These are phyloP conservation scores for Byssochlamys sp. DNA, from an alignment of 2,329 filamentous ascomycete genomes.

Conservation along the genomic window DNA sequence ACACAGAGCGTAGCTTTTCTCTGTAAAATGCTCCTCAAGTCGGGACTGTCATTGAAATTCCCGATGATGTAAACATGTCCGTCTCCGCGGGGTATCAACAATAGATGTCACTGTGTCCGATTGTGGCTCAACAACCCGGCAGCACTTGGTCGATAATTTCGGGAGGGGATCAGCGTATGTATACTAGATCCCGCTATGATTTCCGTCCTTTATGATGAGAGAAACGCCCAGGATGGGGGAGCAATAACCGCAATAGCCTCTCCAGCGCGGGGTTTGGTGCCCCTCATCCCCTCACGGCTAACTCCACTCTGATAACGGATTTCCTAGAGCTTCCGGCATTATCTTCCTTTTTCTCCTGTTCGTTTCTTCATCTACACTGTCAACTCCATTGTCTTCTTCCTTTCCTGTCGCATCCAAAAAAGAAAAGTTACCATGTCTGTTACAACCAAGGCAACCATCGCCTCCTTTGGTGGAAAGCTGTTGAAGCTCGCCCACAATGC, in stretches of 20 bases:
- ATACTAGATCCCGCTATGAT: background rate
- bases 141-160: background rate
- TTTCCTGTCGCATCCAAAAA: background rate
- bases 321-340: background rate
- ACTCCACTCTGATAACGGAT: background rate
- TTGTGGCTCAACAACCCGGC: background rate
- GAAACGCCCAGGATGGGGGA: background rate
- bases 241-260: background rate
- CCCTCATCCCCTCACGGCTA: constrained; percentile 2
- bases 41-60: background rate
- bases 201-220: background rate
- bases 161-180: background rate
- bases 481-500: constrained; percentile 87
- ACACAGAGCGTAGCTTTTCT: background rate
- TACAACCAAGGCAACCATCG: constrained; percentile 79
- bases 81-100: background rate
- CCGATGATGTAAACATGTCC: background rate
- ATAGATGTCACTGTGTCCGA: background rate
- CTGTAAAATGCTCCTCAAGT: background rate
- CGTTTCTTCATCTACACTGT: background rate
- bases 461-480: constrained; percentile 86
- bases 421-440: constrained; percentile 57
- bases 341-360: background rate
- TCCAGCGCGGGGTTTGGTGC: background rate
- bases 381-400: background rate